These are phyloP conservation scores for Starmera amethionina DNA, from an alignment of 805 yeast genomes.

Conservation along the genomic window DNA sequence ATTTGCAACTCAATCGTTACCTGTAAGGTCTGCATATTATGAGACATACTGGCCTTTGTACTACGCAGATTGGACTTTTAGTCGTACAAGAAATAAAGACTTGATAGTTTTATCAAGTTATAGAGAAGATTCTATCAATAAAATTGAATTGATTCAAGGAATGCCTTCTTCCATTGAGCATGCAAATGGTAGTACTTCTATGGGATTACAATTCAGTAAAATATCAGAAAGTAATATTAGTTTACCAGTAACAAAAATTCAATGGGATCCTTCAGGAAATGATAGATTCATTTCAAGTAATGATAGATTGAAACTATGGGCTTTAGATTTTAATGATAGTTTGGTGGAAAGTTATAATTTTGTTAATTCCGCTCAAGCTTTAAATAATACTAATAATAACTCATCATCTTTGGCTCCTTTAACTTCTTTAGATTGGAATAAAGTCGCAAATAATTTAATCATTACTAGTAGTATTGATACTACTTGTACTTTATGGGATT, in stretches of 20 bases:
- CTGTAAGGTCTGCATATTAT: constrained; percentile 30
- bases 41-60: constrained; percentile 42
- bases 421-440: constrained; percentile 92
- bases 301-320: constrained; percentile 63
- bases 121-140: constrained; percentile 68
- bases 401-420: constrained; percentile 60
- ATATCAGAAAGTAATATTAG: constrained; percentile 44
- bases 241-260: constrained; percentile 62
- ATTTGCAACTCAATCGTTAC: constrained; percentile 9
- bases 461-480: constrained; percentile 90
- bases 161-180: constrained; percentile 14
- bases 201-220: constrained; percentile 32
- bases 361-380: constrained; percentile 29
- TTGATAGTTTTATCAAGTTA: constrained; percentile 65
- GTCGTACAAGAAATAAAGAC: constrained; percentile 28
- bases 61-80: constrained; percentile 41
- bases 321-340: constrained; percentile 26
- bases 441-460: constrained; percentile 53
- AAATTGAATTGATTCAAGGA: constrained; percentile 42
- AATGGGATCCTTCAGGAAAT: constrained; percentile 51
- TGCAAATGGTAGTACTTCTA: constrained; percentile 14
- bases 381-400: constrained; percentile 30
- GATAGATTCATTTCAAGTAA: constrained; percentile 58
- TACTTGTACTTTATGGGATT: constrained; percentile 95
- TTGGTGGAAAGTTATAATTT: constrained; percentile 31